Evolutionary conservation across 2,329 filamentous ascomycete species (phyloP).

Genomic region (Dactylellina drechsleri): DNA sequence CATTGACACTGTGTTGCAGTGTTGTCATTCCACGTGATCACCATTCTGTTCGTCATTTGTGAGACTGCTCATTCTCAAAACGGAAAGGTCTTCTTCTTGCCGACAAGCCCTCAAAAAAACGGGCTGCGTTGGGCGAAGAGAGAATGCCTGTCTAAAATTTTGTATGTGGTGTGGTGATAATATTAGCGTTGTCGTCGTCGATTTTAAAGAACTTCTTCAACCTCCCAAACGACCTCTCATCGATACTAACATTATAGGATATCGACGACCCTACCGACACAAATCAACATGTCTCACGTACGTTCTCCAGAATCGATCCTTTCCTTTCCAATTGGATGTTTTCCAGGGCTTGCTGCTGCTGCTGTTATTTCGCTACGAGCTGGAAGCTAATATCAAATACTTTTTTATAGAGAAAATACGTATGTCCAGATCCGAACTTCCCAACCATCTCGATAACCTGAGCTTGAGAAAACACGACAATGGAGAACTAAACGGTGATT

Average conservation of each 20-base stretch:
- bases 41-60: constrained; percentile 5
- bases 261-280: constrained; percentile 30
- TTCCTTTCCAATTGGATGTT: constrained; percentile 20
- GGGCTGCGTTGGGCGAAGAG: constrained; percentile 27
- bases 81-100: constrained; percentile 20
- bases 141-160: constrained; percentile 35
- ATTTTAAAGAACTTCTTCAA: constrained; percentile 36
- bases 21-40: constrained; percentile 13
- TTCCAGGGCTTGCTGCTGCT: too few species aligned
- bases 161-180: constrained; percentile 37
- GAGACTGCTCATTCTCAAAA: constrained; percentile 50
- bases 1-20: constrained; percentile 10
- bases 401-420: constrained; percentile 58
- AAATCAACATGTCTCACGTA: constrained; percentile 59
- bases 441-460: constrained; percentile 45
- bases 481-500: constrained; percentile 33
- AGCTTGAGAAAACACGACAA: not conserved
- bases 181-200: constrained; percentile 28
- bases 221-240: constrained; percentile 25
- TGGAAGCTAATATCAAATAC: constrained; percentile 37
- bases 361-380: not conserved
- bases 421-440: constrained; percentile 51
- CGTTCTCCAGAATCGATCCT: constrained; percentile 10
- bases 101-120: constrained; percentile 38
- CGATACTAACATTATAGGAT: constrained; percentile 48